Conservation (phyloP, 202 grass and related monocot species). For the Setaria italica region DNA sequence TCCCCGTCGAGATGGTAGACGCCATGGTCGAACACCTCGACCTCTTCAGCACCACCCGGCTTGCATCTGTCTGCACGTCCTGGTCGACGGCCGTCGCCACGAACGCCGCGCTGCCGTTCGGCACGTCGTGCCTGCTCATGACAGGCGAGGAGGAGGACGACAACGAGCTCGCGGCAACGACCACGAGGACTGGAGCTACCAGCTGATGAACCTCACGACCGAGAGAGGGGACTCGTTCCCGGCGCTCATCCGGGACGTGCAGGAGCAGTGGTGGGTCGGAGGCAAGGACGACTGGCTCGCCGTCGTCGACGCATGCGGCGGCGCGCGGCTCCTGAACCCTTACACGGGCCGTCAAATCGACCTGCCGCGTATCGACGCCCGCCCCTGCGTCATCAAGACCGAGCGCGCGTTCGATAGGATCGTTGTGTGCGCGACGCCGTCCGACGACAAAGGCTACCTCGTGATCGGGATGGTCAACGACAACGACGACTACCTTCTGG, state of each 20-base stretch:
- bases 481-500: neutral
- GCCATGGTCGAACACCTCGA: neutral
- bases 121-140: neutral
- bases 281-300: conserved; percentile 7
- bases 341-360: neutral
- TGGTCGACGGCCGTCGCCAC: neutral
- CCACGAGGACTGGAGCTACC: neutral
- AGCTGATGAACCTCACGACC: neutral
- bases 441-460: neutral
- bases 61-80: neutral
- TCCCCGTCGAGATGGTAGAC: neutral
- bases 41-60: neutral
- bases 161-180: neutral
- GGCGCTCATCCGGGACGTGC: neutral
- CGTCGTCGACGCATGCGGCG: neutral
- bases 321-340: neutral
- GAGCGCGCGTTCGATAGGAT: neutral
- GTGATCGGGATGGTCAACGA: neutral
- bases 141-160: neutral
- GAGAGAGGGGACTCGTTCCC: neutral
- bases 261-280: neutral
- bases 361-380: neutral
- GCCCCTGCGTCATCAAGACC: neutral
- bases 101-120: neutral
- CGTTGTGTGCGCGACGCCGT: neutral